A percentile compares a stretch with the other conserved stretches of the same genome.
Conservation (phyloP, 2,329 filamentous ascomycete genomes). For the Moelleriella libera region DNA sequence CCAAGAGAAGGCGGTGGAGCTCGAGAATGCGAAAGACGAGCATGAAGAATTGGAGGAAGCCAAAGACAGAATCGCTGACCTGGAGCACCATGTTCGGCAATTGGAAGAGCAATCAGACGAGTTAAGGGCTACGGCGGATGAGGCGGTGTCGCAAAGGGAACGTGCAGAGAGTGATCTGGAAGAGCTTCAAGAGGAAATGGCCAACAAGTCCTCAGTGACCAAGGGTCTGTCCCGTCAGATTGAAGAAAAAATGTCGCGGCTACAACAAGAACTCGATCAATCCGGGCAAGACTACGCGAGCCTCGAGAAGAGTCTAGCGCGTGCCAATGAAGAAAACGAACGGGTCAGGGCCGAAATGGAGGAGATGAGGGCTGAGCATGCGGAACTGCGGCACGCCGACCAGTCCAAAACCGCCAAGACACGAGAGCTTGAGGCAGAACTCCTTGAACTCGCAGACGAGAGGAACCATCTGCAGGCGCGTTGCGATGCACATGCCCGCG, state of each 20-base stretch:
- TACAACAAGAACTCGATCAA: conserved; percentile 52
- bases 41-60: conserved; percentile 40
- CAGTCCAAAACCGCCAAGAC: conserved; percentile 33
- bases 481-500: conserved; percentile 50
- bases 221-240: conserved; percentile 63
- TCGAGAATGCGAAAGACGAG: conserved; percentile 41
- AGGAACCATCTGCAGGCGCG: conserved; percentile 56
- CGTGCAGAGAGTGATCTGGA: conserved; percentile 45
- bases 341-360: conserved; percentile 29
- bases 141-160: conserved; percentile 38
- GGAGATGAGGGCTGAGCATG: conserved; percentile 20
- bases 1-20: conserved; percentile 33
- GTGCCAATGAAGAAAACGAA: conserved; percentile 31
- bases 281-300: conserved; percentile 31
- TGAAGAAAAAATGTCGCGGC: conserved; percentile 52
- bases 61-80: conserved; percentile 41
- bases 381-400: conserved; percentile 13
- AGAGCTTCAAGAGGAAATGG: conserved; percentile 62
- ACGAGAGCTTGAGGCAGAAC: conserved; percentile 41
- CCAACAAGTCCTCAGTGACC: conserved; percentile 64
- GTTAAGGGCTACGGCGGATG: conserved; percentile 37
- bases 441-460: conserved; percentile 45
- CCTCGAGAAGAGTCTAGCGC: conserved; percentile 36
- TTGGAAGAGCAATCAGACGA: conserved; percentile 41
- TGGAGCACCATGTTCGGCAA: conserved; percentile 39